Percentiles rank a stretch among this genome's conserved stretches.
Conservation (phyloP, 2,329 filamentous ascomycete species). For the Trichoderma sp. region DNA sequence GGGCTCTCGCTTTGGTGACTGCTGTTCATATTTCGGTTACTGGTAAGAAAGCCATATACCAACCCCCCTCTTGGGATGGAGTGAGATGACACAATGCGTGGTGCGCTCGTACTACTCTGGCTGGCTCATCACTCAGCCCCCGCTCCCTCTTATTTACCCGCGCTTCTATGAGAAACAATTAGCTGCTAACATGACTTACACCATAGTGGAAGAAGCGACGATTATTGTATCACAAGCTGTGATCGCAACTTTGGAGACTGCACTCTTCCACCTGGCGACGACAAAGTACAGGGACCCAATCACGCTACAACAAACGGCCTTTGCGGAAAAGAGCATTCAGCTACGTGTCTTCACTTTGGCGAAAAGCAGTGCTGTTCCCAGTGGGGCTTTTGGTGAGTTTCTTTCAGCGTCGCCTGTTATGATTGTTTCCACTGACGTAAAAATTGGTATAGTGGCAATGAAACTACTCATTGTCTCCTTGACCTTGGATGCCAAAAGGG, state of each 20-base stretch:
- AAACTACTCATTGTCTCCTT: constrained; percentile 32
- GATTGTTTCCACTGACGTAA: not conserved
- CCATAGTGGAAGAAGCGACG: constrained; percentile 34
- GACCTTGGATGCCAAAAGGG: constrained; percentile 35
- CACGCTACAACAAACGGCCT: constrained; percentile 38
- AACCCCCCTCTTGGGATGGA: not conserved
- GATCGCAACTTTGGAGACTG: constrained; percentile 39
- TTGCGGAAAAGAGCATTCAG: constrained; percentile 35
- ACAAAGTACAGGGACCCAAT: constrained; percentile 24
- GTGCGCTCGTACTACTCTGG: not conserved
- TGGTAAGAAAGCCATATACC: constrained; percentile 36
- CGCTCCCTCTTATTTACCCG: not conserved
- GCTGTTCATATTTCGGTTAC: constrained; percentile 45
- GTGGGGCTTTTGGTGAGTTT: constrained; percentile 39
- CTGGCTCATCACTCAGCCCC: not conserved
- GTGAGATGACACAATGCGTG: not conserved
- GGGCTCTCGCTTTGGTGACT: constrained; percentile 39
- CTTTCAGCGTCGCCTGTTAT: not conserved
- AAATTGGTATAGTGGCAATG: constrained; percentile 30
- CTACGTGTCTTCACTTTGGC: constrained; percentile 37
- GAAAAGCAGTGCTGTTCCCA: constrained; percentile 40
- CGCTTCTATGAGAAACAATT: not conserved
- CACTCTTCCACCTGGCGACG: constrained; percentile 25
- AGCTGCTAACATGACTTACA: not conserved
- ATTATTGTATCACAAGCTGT: constrained; percentile 43